Percentiles rank a stretch among this genome's conserved stretches.
Evolutionary conservation across 495 filamentous ascomycete species (phyloP).

Genomic region (Lentithecium fluviatile): DNA sequence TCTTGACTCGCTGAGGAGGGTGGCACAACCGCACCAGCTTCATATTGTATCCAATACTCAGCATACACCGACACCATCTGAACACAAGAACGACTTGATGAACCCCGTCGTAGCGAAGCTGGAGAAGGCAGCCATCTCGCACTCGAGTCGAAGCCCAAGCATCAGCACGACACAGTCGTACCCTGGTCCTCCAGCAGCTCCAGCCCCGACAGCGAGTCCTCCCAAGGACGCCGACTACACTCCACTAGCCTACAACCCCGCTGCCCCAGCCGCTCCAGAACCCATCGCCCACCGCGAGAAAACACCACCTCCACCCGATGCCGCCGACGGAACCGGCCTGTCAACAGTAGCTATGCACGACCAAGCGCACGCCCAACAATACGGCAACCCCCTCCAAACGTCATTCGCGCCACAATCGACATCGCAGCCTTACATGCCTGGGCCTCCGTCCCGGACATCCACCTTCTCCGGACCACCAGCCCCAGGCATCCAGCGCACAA

Average conservation of each 20-base stretch:
- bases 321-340: slow-evolving; percentile 67
- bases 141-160: slow-evolving; percentile 38
- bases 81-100: slow-evolving; percentile 60
- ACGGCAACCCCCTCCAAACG: slow-evolving; percentile 17
- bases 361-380: slow-evolving; percentile 41
- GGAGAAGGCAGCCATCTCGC: slow-evolving; percentile 72
- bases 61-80: slow-evolving; percentile 42
- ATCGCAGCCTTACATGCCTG: slow-evolving; percentile 43
- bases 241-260: slow-evolving; percentile 90
- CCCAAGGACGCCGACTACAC: slow-evolving; percentile 46
- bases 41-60: slow-evolving; percentile 57
- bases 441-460: slow-evolving; percentile 38
- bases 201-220: slow-evolving; percentile 46
- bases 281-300: slow-evolving; percentile 81
- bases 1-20: slow-evolving; percentile 60
- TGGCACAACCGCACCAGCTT: slow-evolving; percentile 62
- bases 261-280: slow-evolving; percentile 82
- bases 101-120: slow-evolving; percentile 82
- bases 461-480: slow-evolving; percentile 39
- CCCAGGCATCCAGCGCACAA: slow-evolving; percentile 29
- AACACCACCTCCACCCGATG: slow-evolving; percentile 79
- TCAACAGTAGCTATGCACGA: slow-evolving; percentile 67
- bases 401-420: slow-evolving; percentile 51
- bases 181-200: slow-evolving; percentile 49
- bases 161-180: slow-evolving; percentile 43